Evolutionary conservation across 192 early-diverging fungal genomes (phyloP).

Genomic region (Coemansia sp.): DNA sequence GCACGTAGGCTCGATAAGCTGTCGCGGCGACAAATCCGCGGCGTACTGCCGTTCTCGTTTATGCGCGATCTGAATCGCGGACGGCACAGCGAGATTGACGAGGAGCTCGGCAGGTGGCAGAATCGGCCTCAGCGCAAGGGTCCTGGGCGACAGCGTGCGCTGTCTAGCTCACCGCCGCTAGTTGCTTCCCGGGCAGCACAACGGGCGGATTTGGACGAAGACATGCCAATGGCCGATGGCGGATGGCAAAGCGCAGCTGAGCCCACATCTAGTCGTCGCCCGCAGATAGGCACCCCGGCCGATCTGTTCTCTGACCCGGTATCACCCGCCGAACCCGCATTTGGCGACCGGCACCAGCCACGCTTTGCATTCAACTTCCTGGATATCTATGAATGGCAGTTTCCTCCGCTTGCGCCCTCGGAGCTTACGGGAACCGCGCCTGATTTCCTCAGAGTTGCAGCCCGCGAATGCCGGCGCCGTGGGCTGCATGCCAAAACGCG

Average conservation of each 20-base stretch:
- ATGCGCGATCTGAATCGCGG: constrained; percentile 30
- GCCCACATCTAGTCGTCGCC: not conserved
- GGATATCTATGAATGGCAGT: constrained; percentile 48
- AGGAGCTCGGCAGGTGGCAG: constrained; percentile 13
- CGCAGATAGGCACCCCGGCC: not conserved
- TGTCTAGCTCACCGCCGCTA: constrained; percentile 19
- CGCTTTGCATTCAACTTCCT: constrained; percentile 41
- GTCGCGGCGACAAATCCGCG: constrained; percentile 40
- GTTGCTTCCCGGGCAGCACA: not conserved
- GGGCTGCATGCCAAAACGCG: constrained; percentile 16
- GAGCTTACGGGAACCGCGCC: constrained; percentile 20
- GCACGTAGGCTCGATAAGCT: constrained; percentile 16
- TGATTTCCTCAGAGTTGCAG: constrained; percentile 35
- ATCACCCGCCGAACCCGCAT: not conserved
- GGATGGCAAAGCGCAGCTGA: not conserved
- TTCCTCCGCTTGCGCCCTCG: constrained; percentile 19
- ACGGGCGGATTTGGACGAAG: not conserved
- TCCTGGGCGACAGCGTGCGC: not conserved
- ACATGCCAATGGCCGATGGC: not conserved
- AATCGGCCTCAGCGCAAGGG: not conserved
- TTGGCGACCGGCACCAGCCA: not conserved
- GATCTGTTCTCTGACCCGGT: constrained; percentile 20
- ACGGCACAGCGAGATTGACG: constrained; percentile 14
- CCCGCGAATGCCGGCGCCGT: constrained; percentile 35
- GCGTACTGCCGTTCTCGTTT: constrained; percentile 48